Conservation (phyloP, 225 moss, liverwort and hornwort genomes). For the Straminergon stramineum region DNA sequence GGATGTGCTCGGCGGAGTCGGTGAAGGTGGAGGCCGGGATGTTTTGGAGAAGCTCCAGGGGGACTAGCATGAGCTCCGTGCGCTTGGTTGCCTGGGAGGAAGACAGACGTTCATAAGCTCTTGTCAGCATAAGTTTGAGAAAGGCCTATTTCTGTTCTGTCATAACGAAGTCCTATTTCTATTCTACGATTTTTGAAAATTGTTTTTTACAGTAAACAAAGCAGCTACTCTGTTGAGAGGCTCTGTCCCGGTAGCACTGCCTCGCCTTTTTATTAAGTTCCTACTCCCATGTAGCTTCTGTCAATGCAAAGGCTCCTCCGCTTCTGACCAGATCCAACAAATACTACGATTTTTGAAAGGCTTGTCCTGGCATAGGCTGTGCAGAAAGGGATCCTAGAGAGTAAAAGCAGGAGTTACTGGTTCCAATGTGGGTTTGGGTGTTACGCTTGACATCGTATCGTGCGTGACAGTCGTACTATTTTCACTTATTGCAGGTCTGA, state of each 20-base stretch:
- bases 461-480: background rate
- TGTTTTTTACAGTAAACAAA: background rate
- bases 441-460: background rate
- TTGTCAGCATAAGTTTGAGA: background rate
- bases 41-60: conserved; percentile 76
- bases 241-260: too few relatives aligned
- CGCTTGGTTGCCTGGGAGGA: conserved; percentile 55
- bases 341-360: too few relatives aligned
- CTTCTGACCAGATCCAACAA: background rate
- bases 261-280: background rate
- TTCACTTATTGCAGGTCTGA: background rate
- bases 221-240: background rate
- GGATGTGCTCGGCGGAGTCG: conserved; percentile 44
- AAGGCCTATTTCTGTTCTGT: background rate
- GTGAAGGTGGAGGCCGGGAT: conserved; percentile 57
- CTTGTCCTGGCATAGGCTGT: background rate
- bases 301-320: background rate
- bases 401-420: background rate
- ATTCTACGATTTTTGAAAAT: background rate
- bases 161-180: too few relatives aligned
- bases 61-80: conserved; percentile 75
- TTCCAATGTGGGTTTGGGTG: background rate
- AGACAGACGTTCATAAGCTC: background rate
- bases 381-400: background rate
- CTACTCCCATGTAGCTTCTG: background rate